Evolutionary conservation across 441 rosid species (phyloP).

Genomic region (Pelargonium citronellum): DNA sequence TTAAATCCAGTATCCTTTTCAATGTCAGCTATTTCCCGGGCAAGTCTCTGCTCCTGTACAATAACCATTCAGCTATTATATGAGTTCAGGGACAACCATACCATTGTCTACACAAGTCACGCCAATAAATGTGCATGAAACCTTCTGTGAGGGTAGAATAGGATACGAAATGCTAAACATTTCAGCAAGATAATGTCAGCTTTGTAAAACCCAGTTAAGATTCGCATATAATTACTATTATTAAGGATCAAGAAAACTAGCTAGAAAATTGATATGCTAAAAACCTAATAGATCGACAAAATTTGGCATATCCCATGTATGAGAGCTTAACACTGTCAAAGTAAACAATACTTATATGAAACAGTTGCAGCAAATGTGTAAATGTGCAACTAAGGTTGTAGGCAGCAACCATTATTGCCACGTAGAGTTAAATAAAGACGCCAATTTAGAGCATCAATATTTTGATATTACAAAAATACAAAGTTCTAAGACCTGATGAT

Average conservation of each 20-base stretch:
- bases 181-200: not conserved
- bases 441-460: not conserved
- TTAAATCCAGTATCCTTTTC: slow-evolving; percentile 82
- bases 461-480: not conserved
- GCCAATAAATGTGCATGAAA: not conserved
- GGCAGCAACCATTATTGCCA: not conserved
- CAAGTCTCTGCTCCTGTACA: slow-evolving; percentile 67
- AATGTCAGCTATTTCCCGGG: slow-evolving; percentile 52
- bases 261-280: not conserved
- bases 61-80: not conserved
- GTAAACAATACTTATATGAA: not conserved
- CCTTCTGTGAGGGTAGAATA: not conserved
- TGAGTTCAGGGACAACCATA: not conserved
- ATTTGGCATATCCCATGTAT: not conserved
- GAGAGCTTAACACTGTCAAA: not conserved
- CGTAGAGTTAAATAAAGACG: not conserved
- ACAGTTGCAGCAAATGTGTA: not conserved
- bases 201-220: not conserved
- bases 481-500: not conserved
- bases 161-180: not conserved
- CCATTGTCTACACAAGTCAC: not conserved
- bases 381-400: not conserved
- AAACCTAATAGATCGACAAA: not conserved
- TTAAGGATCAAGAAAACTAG: not conserved
- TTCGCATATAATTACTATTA: not conserved